Evolutionary conservation across 2,329 filamentous ascomycete species (phyloP).

Genomic region (Penicillium nordicum): DNA sequence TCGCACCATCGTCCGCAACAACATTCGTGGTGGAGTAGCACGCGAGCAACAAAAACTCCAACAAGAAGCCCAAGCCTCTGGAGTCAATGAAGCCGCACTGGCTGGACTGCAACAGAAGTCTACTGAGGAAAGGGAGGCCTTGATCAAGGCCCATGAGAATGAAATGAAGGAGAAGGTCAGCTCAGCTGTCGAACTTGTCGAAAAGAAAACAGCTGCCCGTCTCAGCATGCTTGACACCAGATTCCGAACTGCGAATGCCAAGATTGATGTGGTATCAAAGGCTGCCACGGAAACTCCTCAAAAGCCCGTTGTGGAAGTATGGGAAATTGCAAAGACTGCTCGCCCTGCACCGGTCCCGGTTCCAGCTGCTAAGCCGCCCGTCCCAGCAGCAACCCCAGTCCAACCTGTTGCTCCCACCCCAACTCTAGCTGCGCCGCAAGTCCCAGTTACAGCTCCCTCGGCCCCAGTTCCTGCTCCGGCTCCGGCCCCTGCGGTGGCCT

Average conservation of each 20-base stretch:
- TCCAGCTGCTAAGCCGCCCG: slow-evolving; percentile 29
- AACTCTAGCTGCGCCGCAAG: slow-evolving; percentile 8
- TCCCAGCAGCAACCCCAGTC: slow-evolving; percentile 18
- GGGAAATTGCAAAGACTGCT: slow-evolving; percentile 70
- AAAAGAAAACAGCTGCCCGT: slow-evolving; percentile 70
- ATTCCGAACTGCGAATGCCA: slow-evolving; percentile 61
- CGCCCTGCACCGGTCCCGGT: slow-evolving; percentile 49
- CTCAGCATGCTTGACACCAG: slow-evolving; percentile 77
- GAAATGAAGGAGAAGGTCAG: slow-evolving; percentile 58
- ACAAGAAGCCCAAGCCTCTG: slow-evolving; percentile 29
- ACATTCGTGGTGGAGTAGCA: slow-evolving; percentile 52
- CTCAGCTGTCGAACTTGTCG: slow-evolving; percentile 64
- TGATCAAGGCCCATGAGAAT: slow-evolving; percentile 51
- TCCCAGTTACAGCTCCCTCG: neutral
- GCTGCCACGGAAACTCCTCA: slow-evolving; percentile 83
- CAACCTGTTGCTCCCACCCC: slow-evolving; percentile 22
- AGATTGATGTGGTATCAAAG: slow-evolving; percentile 73
- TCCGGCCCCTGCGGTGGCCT: slow-evolving; percentile 7
- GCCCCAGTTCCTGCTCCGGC: slow-evolving; percentile 14
- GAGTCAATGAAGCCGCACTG: slow-evolving; percentile 35
- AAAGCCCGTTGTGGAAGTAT: slow-evolving; percentile 79
- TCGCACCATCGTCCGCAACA: slow-evolving; percentile 52
- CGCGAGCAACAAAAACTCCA: slow-evolving; percentile 43
- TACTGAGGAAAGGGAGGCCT: slow-evolving; percentile 39
- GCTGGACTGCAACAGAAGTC: slow-evolving; percentile 40